Evolutionary conservation across 2,329 filamentous ascomycete genomes (phyloP).

Genomic region (Proliferodiscus dingleyae): DNA sequence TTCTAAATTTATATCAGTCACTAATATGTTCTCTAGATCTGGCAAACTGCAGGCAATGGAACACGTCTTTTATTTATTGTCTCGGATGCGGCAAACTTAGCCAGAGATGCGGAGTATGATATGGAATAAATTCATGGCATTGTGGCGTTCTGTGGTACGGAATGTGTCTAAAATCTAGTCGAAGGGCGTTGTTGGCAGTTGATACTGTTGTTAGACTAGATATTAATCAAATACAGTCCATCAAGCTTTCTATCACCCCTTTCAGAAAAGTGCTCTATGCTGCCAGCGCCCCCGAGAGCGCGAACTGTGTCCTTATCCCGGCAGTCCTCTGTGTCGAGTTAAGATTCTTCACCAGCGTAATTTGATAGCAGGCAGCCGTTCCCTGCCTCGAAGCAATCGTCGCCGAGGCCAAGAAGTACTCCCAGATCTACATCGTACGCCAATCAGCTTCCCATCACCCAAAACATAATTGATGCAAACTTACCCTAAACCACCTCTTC

Average conservation of each 20-base stretch:
- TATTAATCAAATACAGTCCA: too few relatives aligned
- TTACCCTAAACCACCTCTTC: slow-evolving; percentile 87
- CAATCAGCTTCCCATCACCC: slow-evolving; percentile 13
- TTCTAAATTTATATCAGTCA: neutral
- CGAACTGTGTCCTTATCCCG: slow-evolving; percentile 61
- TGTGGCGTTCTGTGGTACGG: too few relatives aligned
- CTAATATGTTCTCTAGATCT: slow-evolving; percentile 54
- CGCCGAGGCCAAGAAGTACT: slow-evolving; percentile 73
- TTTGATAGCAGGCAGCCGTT: slow-evolving; percentile 71
- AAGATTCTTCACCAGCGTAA: slow-evolving; percentile 75
- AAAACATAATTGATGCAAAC: slow-evolving; percentile 33
- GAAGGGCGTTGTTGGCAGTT: too few relatives aligned
- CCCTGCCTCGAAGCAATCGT: slow-evolving; percentile 74
- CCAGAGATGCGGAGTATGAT: slow-evolving; percentile 25
- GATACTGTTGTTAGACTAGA: too few relatives aligned
- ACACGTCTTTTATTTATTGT: slow-evolving; percentile 68
- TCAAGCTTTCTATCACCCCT: too few relatives aligned
- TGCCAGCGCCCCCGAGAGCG: slow-evolving; percentile 56
- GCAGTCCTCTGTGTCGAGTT: slow-evolving; percentile 76
- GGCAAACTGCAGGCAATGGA: slow-evolving; percentile 71
- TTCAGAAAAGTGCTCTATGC: too few relatives aligned
- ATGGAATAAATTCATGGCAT: slow-evolving; percentile 18
- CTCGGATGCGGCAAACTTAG: slow-evolving; percentile 42
- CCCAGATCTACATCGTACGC: slow-evolving; percentile 63
- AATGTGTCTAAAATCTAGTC: too few relatives aligned